Evolutionary conservation across 176 grass and related monocot genomes (phyloP).

Genomic region (Elymus sibiricus): DNA sequence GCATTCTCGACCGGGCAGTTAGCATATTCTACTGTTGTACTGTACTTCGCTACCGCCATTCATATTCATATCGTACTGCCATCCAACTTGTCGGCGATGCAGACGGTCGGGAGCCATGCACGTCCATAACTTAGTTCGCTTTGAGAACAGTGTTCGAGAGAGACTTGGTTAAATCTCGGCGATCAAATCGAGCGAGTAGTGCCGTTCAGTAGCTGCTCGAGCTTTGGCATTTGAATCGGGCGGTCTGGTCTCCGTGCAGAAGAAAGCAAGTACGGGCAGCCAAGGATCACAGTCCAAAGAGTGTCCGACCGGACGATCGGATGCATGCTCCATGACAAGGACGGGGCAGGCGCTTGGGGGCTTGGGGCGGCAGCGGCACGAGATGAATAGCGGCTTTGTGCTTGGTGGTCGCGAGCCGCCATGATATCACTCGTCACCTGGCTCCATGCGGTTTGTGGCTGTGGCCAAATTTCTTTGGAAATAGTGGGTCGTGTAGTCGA

Average conservation of each 20-base stretch:
- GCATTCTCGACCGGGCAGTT: not conserved
- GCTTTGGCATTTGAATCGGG: not conserved
- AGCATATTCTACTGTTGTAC: not conserved
- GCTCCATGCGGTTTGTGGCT: not conserved
- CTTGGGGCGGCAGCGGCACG: not conserved
- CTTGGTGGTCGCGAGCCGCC: not conserved
- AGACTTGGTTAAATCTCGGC: not conserved
- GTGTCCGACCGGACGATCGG: not conserved
- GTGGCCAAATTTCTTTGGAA: not conserved
- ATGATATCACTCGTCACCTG: not conserved
- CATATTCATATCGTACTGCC: not conserved
- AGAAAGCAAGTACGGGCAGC: not conserved
- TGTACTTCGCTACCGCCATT: not conserved
- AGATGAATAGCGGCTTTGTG: not conserved
- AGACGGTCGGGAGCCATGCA: not conserved
- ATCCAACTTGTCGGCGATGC: constrained; percentile 12
- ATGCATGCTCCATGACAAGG: not conserved
- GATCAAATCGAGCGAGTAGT: not conserved
- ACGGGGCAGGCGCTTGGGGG: not conserved
- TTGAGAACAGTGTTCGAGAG: not conserved
- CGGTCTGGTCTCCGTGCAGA: not conserved
- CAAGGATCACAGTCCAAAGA: constrained; percentile 16
- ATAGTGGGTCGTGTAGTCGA: too few species aligned
- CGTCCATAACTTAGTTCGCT: not conserved
- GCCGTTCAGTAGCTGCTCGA: not conserved